Evolutionary conservation across 345 rosid genomes (phyloP).

Genomic region (Orychophragmus violaceus): DNA sequence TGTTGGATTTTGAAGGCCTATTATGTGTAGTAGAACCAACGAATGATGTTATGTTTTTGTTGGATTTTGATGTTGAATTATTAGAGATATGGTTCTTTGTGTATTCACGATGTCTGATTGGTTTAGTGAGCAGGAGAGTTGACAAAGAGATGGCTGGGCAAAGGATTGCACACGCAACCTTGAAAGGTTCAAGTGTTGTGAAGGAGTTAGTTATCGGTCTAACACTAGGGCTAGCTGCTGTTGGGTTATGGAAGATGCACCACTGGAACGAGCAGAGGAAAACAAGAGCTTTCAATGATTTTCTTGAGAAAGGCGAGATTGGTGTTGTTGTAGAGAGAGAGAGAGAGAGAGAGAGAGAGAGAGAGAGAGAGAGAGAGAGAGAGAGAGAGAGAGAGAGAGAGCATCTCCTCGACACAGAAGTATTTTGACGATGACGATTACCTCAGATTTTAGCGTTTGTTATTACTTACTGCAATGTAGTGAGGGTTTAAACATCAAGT

Average conservation of each 20-base stretch:
- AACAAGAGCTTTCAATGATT: slow-evolving; percentile 62
- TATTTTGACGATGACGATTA: slow-evolving; percentile 8
- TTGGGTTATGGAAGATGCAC: slow-evolving; percentile 86
- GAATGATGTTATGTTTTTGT: too few relatives aligned
- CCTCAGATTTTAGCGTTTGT: neutral
- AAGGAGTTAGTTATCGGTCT: slow-evolving; percentile 65
- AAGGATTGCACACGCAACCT: slow-evolving; percentile 67
- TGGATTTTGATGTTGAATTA: neutral
- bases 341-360: too few relatives aligned
- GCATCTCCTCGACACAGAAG: neutral
- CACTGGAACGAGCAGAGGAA: slow-evolving; percentile 95
- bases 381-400: neutral
- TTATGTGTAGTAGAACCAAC: too few relatives aligned
- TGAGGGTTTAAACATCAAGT: neutral
- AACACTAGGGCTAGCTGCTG: slow-evolving; percentile 55
- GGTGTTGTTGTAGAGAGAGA: slow-evolving; percentile 8
- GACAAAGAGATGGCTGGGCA: slow-evolving; percentile 49
- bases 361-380: too few relatives aligned
- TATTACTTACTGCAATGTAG: neutral
- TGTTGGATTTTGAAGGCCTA: neutral
- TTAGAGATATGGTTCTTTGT: neutral
- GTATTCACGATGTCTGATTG: neutral
- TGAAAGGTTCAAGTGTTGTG: slow-evolving; percentile 78
- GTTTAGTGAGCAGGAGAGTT: neutral
- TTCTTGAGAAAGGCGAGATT: slow-evolving; percentile 51